Evolutionary conservation across 352 stramenopile genomes (phyloP).

Genomic region (Pythium folliculosum): DNA sequence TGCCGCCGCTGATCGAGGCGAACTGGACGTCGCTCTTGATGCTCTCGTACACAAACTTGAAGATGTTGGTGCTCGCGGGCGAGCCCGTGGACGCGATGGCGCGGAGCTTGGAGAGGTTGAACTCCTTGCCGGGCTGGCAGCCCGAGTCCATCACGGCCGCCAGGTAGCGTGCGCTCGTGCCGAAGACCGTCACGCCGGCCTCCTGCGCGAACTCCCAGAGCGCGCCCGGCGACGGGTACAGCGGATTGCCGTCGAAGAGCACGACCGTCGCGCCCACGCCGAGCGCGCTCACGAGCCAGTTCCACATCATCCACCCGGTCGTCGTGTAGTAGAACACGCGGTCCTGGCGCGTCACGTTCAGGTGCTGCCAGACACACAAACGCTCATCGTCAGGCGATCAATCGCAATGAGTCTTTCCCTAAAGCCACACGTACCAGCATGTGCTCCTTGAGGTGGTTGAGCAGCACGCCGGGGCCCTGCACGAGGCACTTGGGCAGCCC

Average conservation of each 20-base stretch:
- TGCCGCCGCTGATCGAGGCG: conserved; percentile 81
- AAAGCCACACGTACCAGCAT: conserved; percentile 46
- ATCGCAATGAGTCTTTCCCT: background rate
- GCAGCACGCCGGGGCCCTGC: conserved; percentile 69
- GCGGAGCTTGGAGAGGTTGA: conserved; percentile 65
- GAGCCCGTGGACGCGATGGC: conserved; percentile 74
- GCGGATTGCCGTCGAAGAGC: conserved; percentile 74
- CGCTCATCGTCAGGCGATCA: background rate
- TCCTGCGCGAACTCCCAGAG: conserved; percentile 69
- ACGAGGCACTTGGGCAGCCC: conserved; percentile 88
- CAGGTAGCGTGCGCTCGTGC: conserved; percentile 74
- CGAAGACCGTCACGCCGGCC: conserved; percentile 66
- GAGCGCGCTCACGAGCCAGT: conserved; percentile 79
- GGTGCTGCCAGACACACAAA: conserved; percentile 37
- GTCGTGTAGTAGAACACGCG: conserved; percentile 86
- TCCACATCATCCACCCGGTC: conserved; percentile 91
- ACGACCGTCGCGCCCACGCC: conserved; percentile 73
- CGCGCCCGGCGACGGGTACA: conserved; percentile 53
- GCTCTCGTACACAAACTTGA: conserved; percentile 77
- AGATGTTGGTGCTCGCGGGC: conserved; percentile 76
- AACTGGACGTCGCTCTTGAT: conserved; percentile 83
- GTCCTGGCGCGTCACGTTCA: conserved; percentile 65
- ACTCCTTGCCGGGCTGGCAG: conserved; percentile 58
- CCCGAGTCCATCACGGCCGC: conserved; percentile 74
- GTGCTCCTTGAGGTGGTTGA: conserved; percentile 85